Evolutionary conservation across 371 early-diverging fungal genomes (phyloP), one percentile per base, ranked within the genome.

Genomic region (Vairimorpha apis): DNA sequence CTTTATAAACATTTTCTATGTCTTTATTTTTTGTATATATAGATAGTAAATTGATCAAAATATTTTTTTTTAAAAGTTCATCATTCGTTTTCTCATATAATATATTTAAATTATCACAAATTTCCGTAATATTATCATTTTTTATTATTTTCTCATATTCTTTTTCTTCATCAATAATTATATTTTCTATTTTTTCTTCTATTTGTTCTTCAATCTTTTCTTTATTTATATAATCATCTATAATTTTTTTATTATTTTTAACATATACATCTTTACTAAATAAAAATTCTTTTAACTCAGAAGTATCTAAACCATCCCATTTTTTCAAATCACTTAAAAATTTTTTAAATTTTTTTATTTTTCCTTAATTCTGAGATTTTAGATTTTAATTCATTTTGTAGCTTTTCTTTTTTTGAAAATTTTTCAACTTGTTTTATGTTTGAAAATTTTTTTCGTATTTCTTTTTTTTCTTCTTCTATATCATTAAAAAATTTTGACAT

Each of bases 321-420:
- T 76, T 70, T 33, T 59, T 64, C 0, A 65, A 10, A 41, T 75
- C 78, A 21, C 62, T 59, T 25, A 81, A 21, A 47, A 67, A 60
- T 60, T 78, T 78, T 65, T 78, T 81, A 45, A 70, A 33, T 18
- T 70, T 62, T 80, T 78, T 78, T 3, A 43, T 77, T 56, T n/a
- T 37, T 47, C 23, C 63, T 43, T 18, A 72, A 41, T 33, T 68
- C 65, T 27, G 47, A 32, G 1, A 74, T 60, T 41, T 67, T 70
- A 30, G 38, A 66, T 13, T 70, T 35, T 14, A 75, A 45, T 43
- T 74, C 78, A 18, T 30, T 27, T 18, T 49, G 37, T 37, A 44
- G 41, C 38, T 72, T 70, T 16, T 76, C 76, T 66, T 67, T 66
- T 56, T 72, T 72, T 10, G 32, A 18, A 18, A 65, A 2, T 23